Conservation (phyloP, 192 early-diverging fungal species). For the Thamnidium elegans region DNA sequence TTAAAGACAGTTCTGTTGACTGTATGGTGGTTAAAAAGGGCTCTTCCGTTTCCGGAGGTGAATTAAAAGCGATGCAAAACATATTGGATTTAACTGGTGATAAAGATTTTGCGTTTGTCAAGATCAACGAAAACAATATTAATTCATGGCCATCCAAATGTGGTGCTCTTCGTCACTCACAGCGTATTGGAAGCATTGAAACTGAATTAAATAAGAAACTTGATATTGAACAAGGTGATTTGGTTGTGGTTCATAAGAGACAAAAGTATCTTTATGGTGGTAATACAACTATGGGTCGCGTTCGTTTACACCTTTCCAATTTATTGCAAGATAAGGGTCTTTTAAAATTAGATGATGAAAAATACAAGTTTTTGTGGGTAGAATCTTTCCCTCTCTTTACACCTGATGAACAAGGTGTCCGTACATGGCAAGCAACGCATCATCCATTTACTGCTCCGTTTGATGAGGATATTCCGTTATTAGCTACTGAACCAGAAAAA, state of each 20-base stretch:
- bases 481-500: conserved; percentile 59
- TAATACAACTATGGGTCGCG: conserved; percentile 60
- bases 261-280: conserved; percentile 40
- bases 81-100: conserved; percentile 5
- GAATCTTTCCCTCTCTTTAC: conserved; percentile 90
- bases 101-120: conserved; percentile 41
- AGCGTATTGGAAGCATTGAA: conserved; percentile 10
- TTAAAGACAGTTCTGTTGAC: conserved; percentile 39
- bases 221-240: conserved; percentile 52
- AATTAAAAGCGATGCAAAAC: conserved; percentile 27
- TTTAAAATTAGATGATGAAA: conserved; percentile 43
- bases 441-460: conserved; percentile 90
- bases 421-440: conserved; percentile 65
- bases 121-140: conserved; percentile 48
- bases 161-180: conserved; percentile 22
- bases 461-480: conserved; percentile 60
- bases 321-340: conserved; percentile 50
- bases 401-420: conserved; percentile 53
- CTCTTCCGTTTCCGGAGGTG: conserved; percentile 30
- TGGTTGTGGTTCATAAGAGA: conserved; percentile 54
- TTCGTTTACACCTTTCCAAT: conserved; percentile 52
- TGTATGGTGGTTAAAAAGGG: conserved; percentile 51
- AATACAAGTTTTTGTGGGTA: conserved; percentile 80
- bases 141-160: conserved; percentile 39
- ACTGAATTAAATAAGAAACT: conserved; percentile 22